Base-by-base conservation (phyloP, 2,329 filamentous ascomycete genomes). In the Xylariaceae sp. region DNA sequence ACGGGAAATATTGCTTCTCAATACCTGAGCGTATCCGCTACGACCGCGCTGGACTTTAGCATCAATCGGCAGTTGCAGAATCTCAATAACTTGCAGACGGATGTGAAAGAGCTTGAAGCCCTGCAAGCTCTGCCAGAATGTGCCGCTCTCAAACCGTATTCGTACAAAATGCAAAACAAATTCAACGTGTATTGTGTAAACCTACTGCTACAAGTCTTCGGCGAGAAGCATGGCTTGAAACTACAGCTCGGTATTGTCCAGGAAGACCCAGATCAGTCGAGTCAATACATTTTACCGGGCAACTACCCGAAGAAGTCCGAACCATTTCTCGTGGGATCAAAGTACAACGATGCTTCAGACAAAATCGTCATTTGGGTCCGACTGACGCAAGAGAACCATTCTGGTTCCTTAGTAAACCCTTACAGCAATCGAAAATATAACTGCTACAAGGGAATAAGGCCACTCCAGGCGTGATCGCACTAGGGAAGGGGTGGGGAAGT, bases 241-340 rank as follows among this genome's bases (percentile, higher is more conserved):
- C 8, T 63, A 3, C 61, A 63, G 44, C 58, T 63, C 17, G 61
- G 61, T 17, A 7, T 61, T 21, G 11, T 52, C 34, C 58, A 61
- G 16, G 50, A 52, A 21, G 39, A 54, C 14, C 7, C 29, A 16
- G 19, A 16, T 2, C 12, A 8, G 6, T 8, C 5, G 5, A n/a
- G 1, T 9, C 14, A 45, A 46, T 16, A 3, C 19, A 6, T 24
- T 14, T 7, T 6, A 31, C 9, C 7, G 2, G 23, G 33, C 23
- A 21, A 41, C 3, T 39, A 23, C n/a, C 23, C 8, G 21, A 39
- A 8, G 41, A 23, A 26, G 7, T 31, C 34, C 34, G 33, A 9
- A 2, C 9, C 51, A 3, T 53, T 12, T 14, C 19, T 63, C 14
- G 40, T 56, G 11, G 54, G 54, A 12, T 54, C 47, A 19, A 40